phyloP scores from a whole-genome alignment of 2,329 filamentous ascomycete genomes.

The Ceratocystis alfenasii region DNA sequence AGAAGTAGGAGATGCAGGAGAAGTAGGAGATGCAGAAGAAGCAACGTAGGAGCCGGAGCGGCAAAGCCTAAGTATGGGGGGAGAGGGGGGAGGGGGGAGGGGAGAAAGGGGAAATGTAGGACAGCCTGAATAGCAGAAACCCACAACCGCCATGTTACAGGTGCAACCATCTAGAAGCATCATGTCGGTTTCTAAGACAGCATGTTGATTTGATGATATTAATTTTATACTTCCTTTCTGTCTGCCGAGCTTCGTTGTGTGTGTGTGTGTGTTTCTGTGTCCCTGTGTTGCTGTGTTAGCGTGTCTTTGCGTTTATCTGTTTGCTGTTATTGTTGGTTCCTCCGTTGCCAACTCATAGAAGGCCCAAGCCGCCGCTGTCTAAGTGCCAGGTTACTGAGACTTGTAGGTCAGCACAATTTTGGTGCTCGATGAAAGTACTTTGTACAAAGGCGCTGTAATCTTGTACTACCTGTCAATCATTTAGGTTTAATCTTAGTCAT shows the following conservation, averaged over 20 bases:
- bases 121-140: not conserved
- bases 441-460: not conserved
- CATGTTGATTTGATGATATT: not conserved
- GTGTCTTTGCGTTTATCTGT: not conserved
- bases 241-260: not conserved
- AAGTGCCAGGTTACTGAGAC: not conserved
- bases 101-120: not conserved
- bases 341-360: not conserved
- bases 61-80: not conserved
- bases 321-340: not conserved
- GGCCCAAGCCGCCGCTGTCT: not conserved
- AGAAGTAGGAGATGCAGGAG: not conserved
- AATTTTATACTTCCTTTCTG: not conserved
- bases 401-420: no score
- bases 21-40: not conserved
- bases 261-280: not conserved
- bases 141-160: not conserved
- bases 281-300: not conserved
- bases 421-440: not conserved
- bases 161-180: not conserved
- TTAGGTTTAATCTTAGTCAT: no score
- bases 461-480: not conserved
- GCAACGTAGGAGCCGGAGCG: not conserved
- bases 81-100: not conserved
- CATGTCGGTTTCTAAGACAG: not conserved